Base-by-base conservation (phyloP, 2,329 filamentous ascomycete species). In the Bisporella sp. region DNA sequence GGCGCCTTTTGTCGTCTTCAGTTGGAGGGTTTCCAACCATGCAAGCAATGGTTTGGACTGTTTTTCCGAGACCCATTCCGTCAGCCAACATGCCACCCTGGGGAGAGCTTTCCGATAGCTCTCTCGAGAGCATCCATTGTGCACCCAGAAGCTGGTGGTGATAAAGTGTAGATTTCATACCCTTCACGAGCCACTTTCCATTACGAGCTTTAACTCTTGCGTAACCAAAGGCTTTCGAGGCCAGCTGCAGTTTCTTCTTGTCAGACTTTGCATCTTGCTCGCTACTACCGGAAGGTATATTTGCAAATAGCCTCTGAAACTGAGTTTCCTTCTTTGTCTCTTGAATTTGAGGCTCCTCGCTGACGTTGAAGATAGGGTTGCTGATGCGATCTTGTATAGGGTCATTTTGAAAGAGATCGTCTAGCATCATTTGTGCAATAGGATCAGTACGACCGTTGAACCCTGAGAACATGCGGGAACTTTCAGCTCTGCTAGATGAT, bases 21-120 rank as follows among this genome's bases (percentile, higher is more conserved):
- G 67, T 57, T 0, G 71, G 74, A 0, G 71, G 73, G 12, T 63
- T 69, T 1, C 61, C 66, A 4, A 63, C 52, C 52, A 69, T 68
- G 42, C 62, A 66, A 3, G 66, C 66, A 6, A 70, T 40, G 1
- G 60, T 59, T 59, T 81, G 75, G 4, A 82, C 70, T 0, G 82
- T 85, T 63, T 86, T 86, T 0, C 82, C 82, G 0, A 85, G 62
- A 0, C 82, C 82, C 79, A 84, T 83, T 30, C 75, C 74, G 58
- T 85, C 81, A 0, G 76, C 78, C 0, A 85, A 57, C 1, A 85
- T 68, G 0, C 81, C 82, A 3, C 82, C 82, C 48, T 58, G 45
- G 0, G 71, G 77, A 32, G 61, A 49, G 0, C 64, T 37, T 0
- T 28, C 7, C 1, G 54, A 65, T 4, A 69, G 65, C 58, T 84